phyloP scores from a whole-genome alignment of 495 filamentous ascomycete species.

The Xylaria venustula region DNA sequence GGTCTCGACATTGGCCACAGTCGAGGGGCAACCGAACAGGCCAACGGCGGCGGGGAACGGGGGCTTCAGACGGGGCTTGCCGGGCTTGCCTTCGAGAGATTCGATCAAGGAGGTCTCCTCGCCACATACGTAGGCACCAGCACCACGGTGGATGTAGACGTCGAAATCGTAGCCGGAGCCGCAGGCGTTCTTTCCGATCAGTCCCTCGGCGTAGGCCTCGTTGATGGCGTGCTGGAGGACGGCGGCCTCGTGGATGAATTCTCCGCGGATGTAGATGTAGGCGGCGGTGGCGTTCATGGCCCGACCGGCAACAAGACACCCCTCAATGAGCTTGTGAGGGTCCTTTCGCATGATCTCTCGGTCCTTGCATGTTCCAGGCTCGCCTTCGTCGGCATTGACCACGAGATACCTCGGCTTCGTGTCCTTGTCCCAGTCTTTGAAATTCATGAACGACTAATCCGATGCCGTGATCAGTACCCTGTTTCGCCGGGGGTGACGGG shows the following conservation, averaged over 20 bases:
- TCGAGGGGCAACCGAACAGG: constrained; percentile 95
- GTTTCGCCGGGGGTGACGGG: background rate
- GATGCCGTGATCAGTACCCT: constrained; percentile 21
- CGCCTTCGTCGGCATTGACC: constrained; percentile 97
- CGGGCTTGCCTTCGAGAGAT: constrained; percentile 95
- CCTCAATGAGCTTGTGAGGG: constrained; percentile 96
- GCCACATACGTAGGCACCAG: constrained; percentile 95
- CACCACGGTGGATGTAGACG: constrained; percentile 92
- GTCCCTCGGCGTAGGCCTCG: constrained; percentile 89
- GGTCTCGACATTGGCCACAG: constrained; percentile 97
- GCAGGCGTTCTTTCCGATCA: constrained; percentile 98
- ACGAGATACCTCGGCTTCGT: constrained; percentile 93
- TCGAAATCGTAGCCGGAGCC: constrained; percentile 97
- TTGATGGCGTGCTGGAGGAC: constrained; percentile 93
- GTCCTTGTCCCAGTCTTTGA: constrained; percentile 99
- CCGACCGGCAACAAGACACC: constrained; percentile 92
- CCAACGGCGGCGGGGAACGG: constrained; percentile 97
- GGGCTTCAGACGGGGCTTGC: constrained; percentile 97
- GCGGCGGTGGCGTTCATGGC: constrained; percentile 98
- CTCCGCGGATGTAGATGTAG: constrained; percentile 99
- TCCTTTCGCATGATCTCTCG: constrained; percentile 99
- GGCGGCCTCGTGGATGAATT: constrained; percentile 97
- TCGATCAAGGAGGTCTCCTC: constrained; percentile 98
- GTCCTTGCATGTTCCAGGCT: constrained; percentile 98
- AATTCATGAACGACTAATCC: constrained; percentile 97